Conservation (phyloP, 2,329 filamentous ascomycete species). For the Arthrocladium fulminans region DNA sequence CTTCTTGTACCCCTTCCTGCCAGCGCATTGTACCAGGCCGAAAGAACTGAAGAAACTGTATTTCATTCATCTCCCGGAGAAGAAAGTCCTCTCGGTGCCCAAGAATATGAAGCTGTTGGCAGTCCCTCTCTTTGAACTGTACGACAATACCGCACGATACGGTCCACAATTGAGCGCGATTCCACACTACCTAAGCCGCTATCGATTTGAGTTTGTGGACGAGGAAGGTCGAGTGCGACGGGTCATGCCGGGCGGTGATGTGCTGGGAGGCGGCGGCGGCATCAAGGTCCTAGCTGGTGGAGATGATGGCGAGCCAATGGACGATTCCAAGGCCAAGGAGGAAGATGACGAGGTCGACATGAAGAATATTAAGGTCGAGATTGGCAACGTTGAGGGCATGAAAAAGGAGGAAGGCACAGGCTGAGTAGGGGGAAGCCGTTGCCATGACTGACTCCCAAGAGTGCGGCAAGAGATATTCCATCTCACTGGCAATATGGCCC, state of each 20-base stretch:
- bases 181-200: slow-evolving; percentile 84
- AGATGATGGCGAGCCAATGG: background rate
- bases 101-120: slow-evolving; percentile 99
- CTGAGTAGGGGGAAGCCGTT: too few species aligned
- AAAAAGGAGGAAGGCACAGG: slow-evolving; percentile 3
- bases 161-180: slow-evolving; percentile 94
- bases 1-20: slow-evolving; percentile 98
- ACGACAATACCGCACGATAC: slow-evolving; percentile 92
- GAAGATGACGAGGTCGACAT: slow-evolving; percentile 9
- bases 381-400: slow-evolving; percentile 8
- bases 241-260: slow-evolving; percentile 64
- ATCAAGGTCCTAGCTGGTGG: slow-evolving; percentile 7
- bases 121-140: slow-evolving; percentile 92
- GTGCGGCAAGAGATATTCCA: too few species aligned
- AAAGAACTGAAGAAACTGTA: slow-evolving; percentile 99
- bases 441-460: too few species aligned
- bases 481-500: too few species aligned
- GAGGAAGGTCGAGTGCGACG: slow-evolving; percentile 83
- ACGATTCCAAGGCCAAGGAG: background rate
- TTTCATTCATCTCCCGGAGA: slow-evolving; percentile 86
- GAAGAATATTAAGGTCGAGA: slow-evolving; percentile 9
- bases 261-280: slow-evolving; percentile 32
- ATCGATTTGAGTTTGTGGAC: slow-evolving; percentile 96
- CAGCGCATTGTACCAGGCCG: slow-evolving; percentile 86
- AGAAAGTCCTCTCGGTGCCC: slow-evolving; percentile 88